Base-by-base conservation (phyloP, 768 basidiomycete species). In the Tulasnella sp. region DNA sequence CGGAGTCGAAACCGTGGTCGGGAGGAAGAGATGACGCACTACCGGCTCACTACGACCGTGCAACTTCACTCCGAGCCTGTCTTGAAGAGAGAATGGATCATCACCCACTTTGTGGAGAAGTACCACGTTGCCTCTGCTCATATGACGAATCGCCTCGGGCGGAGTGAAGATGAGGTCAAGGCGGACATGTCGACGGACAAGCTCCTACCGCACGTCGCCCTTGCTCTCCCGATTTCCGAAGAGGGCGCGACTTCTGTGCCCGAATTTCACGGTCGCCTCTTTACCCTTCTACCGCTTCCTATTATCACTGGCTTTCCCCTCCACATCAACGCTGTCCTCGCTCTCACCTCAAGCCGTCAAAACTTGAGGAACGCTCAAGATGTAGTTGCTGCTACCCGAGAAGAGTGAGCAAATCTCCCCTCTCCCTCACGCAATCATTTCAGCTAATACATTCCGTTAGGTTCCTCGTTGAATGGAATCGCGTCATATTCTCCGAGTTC, bases 391-490 rank as follows among this genome's bases (percentile, higher is more conserved):
- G 32, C 26, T 1, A 37, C 34, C 32, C 39, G 37, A 17, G 67
- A 69, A 44, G 40, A 69, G 67, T 69, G 16, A 44, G 67, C 2
- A 16, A 19, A 17, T 34, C 3, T 19, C 16, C 29, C 4, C 9
- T 29, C 35, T 42, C 22, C 64, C 11, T 37, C 4, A 17, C 34
- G 17, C 3, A 2, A 3, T 3, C 32, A 1, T 14, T 4, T 1
- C 3, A 14, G 32, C 52, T 59, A 12, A 59, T 16, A 12, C 5
- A 26, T 12, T 9, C 44, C 22, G 44, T 67, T 71, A 86, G 86
- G 35, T 77, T 83, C 4, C 77, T 83, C 6, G 79, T 84, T 0
- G 80, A 81, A 75, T 86, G 86, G 86, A 86, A 86, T 73, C 77
- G 75, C 16, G 75, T 83, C 11, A 75, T 86, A 0, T 86, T 86